Base-by-base conservation (phyloP, 345 rosid species). In the Mangifera indica region DNA sequence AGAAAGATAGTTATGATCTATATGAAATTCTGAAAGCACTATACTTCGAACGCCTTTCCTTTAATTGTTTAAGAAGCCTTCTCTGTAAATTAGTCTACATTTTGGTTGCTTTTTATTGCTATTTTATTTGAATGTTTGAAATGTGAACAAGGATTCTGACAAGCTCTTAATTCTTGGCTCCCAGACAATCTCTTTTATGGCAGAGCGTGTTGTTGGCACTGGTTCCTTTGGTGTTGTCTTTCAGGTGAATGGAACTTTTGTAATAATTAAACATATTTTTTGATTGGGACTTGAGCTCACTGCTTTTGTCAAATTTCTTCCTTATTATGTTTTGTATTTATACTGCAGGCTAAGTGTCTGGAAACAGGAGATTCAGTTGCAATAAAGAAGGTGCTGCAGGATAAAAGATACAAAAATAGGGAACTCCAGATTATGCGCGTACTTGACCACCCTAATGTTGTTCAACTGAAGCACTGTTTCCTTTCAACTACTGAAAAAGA, bases 391-490 rank as follows among this genome's bases (percentile, higher is more conserved):
- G 98, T 93, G 73, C 77, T 88, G 72, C 97, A 91, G 78, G 99
- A 95, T 80, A 95, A 86, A 85, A 89, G 97, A 85, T 95, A 91
- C 89, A 95, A 95, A 83, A 95, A 95, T 71, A 88, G 99, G 72
- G 99, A 95, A 81, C 98, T 95, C 74, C 98, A 95, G 84, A 86
- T 95, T 71, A 91, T 95, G 97, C 97, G 91, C 25, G 21, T 86
- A 52, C 94, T 91, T 52, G 81, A 86, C 78, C 97, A 95, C 84
- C 93, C 96, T 44, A 95, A 95, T 71, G 91, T 87, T 53, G 89
- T 92, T 67, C 85, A 82, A 45, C 87, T 95, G 73, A 91, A 91
- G 83, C 96, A 93, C 67, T 95, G 92, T 74, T 95, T 95, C 88
- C 88, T 84, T 81, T 92, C 99, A 71, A 87, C 96, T 68, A 87